phyloP scores from a whole-genome alignment of 352 stramenopile species.

The Thraustochytrium striatum region DNA sequence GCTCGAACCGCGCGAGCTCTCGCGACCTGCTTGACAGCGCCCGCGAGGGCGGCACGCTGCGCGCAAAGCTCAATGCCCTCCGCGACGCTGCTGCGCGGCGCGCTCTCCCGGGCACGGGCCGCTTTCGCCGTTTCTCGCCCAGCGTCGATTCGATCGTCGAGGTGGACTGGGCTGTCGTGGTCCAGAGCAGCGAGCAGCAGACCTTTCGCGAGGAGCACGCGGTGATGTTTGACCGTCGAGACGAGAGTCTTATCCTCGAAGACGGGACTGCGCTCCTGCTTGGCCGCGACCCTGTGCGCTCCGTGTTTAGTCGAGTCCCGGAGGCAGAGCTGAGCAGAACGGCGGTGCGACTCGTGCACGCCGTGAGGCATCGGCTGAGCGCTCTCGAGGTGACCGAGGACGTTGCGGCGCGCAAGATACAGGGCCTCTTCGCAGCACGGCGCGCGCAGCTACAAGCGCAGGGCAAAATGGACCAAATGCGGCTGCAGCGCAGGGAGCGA shows the following conservation, averaged over 20 bases:
- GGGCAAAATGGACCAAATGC: background rate
- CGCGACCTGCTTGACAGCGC: background rate
- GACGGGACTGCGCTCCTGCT: background rate
- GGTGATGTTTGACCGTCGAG: background rate
- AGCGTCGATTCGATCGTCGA: slow-evolving; percentile 17
- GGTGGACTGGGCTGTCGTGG: background rate
- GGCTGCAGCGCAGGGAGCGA: background rate
- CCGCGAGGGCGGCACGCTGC: background rate
- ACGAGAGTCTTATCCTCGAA: slow-evolving; percentile 8
- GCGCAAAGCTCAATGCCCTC: background rate
- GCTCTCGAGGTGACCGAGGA: background rate
- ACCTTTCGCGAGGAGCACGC: background rate
- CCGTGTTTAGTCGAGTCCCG: too few relatives aligned
- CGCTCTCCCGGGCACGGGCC: too few relatives aligned
- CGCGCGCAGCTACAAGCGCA: background rate
- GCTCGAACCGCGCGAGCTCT: background rate
- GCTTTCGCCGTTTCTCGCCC: background rate
- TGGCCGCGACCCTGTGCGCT: background rate
- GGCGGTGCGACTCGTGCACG: too few relatives aligned
- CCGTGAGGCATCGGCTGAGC: too few relatives aligned
- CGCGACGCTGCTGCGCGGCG: background rate
- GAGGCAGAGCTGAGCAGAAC: too few relatives aligned
- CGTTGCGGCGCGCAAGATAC: background rate
- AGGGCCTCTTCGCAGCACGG: background rate
- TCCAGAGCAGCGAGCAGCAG: background rate